Conservation (phyloP, 1,139 yeast species). For the Diutina rugosa region DNA sequence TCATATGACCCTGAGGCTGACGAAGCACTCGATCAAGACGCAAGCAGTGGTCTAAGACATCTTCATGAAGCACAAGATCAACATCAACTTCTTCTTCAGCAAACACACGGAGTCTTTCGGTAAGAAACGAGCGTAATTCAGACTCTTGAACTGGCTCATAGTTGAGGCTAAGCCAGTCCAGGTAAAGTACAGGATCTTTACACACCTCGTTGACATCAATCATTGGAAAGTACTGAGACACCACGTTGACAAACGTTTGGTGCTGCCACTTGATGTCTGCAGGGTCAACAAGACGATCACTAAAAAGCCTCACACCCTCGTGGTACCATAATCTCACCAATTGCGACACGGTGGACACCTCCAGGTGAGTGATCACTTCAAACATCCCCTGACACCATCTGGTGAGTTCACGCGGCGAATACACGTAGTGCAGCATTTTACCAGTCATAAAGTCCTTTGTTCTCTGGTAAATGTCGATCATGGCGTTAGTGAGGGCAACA, state of each 20-base stretch:
- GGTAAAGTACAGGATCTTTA: constrained; percentile 43
- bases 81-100: constrained; percentile 65
- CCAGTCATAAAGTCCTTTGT: constrained; percentile 15
- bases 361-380: constrained; percentile 21
- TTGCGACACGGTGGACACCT: constrained; percentile 16
- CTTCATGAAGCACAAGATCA: constrained; percentile 53
- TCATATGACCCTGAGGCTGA: constrained; percentile 85
- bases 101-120: constrained; percentile 56
- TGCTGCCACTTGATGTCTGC: constrained; percentile 44
- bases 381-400: constrained; percentile 78
- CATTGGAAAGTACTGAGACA: constrained; percentile 33
- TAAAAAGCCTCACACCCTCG: constrained; percentile 67
- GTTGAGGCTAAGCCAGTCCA: constrained; percentile 60
- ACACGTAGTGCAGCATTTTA: constrained; percentile 48
- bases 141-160: constrained; percentile 45
- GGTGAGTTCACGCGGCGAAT: constrained; percentile 86
- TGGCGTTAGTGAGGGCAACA: constrained; percentile 43
- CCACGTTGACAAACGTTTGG: constrained; percentile 23
- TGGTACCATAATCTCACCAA: constrained; percentile 67
- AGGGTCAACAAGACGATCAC: constrained; percentile 48
- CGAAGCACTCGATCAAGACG: constrained; percentile 73
- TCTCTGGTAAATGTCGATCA: constrained; percentile 46
- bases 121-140: constrained; percentile 36
- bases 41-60: constrained; percentile 60
- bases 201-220: constrained; percentile 23